Base-by-base conservation (phyloP, 1,284 basidiomycete species). In the Cryptococcus sp. region DNA sequence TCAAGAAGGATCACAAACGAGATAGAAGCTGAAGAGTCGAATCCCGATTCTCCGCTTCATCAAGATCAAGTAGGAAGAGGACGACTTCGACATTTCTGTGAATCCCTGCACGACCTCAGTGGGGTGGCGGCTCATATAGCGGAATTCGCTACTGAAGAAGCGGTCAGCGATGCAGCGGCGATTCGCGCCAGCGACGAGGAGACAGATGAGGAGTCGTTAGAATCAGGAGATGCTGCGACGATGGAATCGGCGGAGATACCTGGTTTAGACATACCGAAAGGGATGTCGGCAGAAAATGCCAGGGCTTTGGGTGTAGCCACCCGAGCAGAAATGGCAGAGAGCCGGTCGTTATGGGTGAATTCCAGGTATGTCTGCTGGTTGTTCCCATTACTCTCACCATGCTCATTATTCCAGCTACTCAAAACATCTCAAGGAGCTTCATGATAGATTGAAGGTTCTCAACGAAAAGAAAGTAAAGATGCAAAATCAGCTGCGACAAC, bases 111-210 rank as follows among this genome's bases (percentile, higher is more conserved):
- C 11, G 77, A 81, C 51, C 77, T 94, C n/a, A 64, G 74, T 3
- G 72, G 74, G 23, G 79, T 95, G 13, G 83, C 84, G 1, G 68
- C 73, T 36, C 80, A 79, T 46, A 90, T 96, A 50, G 79, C 80
- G 44, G 61, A 67, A 10, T 83, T 87, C 5, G 71, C 90, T 7
- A 81, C 83, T 46, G 71, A 76, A 55, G 62, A 60, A 4, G 64
- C 67, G 2, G 52, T 75, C 54, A 56, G 30, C 42, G 37, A 5
- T 36, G 44, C 42, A 59, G 41, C 50, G 36, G 13, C 15, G 35
- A 30, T 4, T 35, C 36, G 23, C 46, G 6, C 23, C 2, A 23
- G 37, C 41, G 67, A 63, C 13, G 71, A 70, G 30, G 72, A 71
- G 13, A 31, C 3, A 30, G 62, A 64, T 35, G 59, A 63, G 23